Base-by-base conservation (phyloP, 768 basidiomycete species). In the Mycena venus region DNA sequence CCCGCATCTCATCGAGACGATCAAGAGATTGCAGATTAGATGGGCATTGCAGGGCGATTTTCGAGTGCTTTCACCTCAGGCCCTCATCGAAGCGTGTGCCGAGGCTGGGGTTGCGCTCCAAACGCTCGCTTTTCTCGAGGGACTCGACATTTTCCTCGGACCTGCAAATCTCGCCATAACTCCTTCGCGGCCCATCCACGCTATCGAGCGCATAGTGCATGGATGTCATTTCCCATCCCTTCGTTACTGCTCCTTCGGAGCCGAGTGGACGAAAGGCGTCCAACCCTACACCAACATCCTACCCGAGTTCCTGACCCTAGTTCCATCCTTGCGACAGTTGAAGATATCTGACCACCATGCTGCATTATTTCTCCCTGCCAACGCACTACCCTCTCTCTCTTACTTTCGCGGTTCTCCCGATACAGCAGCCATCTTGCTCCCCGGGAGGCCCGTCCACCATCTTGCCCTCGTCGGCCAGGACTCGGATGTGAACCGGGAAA, bases 331-430 rank as follows among this genome's bases (percentile, higher is more conserved):
- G 69, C 86, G 82, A 53, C 86, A 88, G 69, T 85, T 91, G 61
- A 84, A 85, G 72, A 80, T 91, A 44, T 82, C 83, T n/a, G 88
- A 89, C 80, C 85, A 88, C 73, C 83, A 84, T 70, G 77, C 85
- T 38, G 78, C 84, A 10, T 83, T 92, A 32, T 72, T 78, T 64
- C 83, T 91, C 32, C 82, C 85, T 9, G 78, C 85, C n/a, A 68
- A 78, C 68, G 87, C 88, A 64, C 83, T 93, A 23, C 89, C 90
- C 6, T 75, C 74, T 58, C 86, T 94, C 27, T 77, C 85, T 15
- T 86, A 86, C 63, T 93, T 92, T 86, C 90, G 91, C 68, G 92
- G 92, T 70, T 86, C 88, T 38, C 87, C 91, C 68, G 85, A 86
- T 78, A 85, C 89, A n/a, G 91, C 91, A 2, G 91, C 91, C 58